These are phyloP conservation scores for Colletotrichum melonis DNA, from an alignment of 2,329 filamentous ascomycete genomes.

Conservation along the genomic window DNA sequence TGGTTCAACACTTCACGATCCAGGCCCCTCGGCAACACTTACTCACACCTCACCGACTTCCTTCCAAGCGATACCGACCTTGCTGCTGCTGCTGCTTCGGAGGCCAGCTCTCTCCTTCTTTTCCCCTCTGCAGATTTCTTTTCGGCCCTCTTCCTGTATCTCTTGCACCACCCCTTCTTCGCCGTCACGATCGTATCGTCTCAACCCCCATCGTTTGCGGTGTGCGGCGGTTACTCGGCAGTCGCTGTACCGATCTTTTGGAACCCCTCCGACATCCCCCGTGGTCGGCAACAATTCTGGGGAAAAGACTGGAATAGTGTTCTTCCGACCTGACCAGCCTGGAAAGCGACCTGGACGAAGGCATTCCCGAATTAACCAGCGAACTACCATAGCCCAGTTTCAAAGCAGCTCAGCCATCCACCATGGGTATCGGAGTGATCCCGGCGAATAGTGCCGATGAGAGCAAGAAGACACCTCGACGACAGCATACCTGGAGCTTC, in stretches of 20 bases:
- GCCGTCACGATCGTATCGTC: conserved; percentile 11
- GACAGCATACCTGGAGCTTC: conserved; percentile 54
- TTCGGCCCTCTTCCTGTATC: no score
- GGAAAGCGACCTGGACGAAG: not conserved
- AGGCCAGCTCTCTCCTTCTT: not conserved
- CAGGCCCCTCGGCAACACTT: conserved; percentile 11
- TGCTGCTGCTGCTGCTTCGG: not conserved
- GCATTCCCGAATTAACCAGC: not conserved
- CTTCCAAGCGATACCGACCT: not conserved
- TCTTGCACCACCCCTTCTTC: not conserved
- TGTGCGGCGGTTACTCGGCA: conserved; percentile 31
- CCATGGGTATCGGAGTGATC: conserved; percentile 34
- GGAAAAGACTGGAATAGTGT: not conserved
- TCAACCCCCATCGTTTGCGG: not conserved
- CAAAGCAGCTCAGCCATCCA: not conserved
- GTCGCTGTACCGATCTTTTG: conserved; percentile 18
- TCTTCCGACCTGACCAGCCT: not conserved
- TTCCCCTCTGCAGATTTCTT: not conserved
- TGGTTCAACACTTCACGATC: conserved; percentile 25
- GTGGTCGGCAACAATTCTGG: conserved; percentile 8
- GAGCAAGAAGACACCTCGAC: conserved; percentile 38
- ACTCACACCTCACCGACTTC: conserved; percentile 3
- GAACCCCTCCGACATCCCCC: conserved; percentile 28
- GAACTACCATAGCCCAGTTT: not conserved
- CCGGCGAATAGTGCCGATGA: conserved; percentile 26